These are phyloP conservation scores for Claviceps paspali DNA, from an alignment of 2,329 filamentous ascomycete genomes.

Conservation along the genomic window DNA sequence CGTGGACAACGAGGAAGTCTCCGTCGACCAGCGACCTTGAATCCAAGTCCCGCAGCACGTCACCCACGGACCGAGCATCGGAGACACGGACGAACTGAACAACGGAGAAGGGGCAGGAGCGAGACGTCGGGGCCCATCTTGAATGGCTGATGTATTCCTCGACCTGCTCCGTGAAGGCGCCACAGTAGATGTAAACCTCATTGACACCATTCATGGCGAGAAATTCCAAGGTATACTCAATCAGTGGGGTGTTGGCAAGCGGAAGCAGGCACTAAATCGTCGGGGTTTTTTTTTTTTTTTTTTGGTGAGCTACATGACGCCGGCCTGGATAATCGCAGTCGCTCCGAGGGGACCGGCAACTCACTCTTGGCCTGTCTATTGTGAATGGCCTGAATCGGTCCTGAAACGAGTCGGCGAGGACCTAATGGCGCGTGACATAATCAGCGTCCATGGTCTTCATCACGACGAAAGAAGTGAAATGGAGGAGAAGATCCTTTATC, in stretches of 20 bases:
- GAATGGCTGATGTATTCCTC: constrained; percentile 76
- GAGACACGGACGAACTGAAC: constrained; percentile 74
- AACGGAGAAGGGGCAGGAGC: constrained; percentile 52
- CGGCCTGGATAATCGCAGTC: no score
- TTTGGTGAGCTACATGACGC: background rate
- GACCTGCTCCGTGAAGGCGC: constrained; percentile 71
- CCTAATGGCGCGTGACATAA: constrained; percentile 27
- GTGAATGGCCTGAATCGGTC: constrained; percentile 83
- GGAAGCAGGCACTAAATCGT: constrained; percentile 85
- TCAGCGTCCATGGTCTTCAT: constrained; percentile 8
- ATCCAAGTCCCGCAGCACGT: constrained; percentile 89
- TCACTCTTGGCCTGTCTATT: constrained; percentile 69
- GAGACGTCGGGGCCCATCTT: constrained; percentile 46
- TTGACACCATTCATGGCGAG: constrained; percentile 90
- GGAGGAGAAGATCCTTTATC: no score
- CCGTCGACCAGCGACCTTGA: constrained; percentile 69
- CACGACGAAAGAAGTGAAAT: no score
- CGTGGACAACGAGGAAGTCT: constrained; percentile 86
- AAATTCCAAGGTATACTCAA: constrained; percentile 96
- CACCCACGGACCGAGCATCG: constrained; percentile 73
- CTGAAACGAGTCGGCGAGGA: constrained; percentile 91
- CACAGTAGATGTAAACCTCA: constrained; percentile 84
- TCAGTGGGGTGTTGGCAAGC: constrained; percentile 82
- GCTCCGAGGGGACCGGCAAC: background rate
- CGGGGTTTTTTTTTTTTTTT: no score